Conservation (phyloP, 2,329 filamentous ascomycete species). For the Stagonosporopsis rhizophila region DNA sequence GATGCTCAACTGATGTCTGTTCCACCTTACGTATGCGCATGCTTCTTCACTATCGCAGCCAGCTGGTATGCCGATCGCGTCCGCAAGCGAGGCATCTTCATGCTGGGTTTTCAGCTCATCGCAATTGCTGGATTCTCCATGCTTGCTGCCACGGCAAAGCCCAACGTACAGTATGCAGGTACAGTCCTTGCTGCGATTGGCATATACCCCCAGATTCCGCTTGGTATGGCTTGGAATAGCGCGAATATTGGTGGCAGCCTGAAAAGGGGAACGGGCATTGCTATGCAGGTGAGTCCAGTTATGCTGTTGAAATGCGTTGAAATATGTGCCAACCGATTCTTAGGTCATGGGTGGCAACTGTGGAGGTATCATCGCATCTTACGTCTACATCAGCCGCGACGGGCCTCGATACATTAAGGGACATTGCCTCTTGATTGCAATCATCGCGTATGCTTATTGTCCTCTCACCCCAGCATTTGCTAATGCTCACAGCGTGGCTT, state of each 20-base stretch:
- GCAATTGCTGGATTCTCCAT: conserved; percentile 63
- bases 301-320: neutral
- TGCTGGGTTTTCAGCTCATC: conserved; percentile 43
- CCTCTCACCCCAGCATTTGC: neutral
- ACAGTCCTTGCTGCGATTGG: conserved; percentile 49
- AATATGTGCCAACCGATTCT: neutral
- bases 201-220: conserved; percentile 64
- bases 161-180: conserved; percentile 44
- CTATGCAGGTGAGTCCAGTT: conserved; percentile 53
- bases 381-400: conserved; percentile 57
- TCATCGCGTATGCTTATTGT: conserved; percentile 45
- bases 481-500: conserved; percentile 52
- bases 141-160: conserved; percentile 36
- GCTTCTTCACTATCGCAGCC: conserved; percentile 43
- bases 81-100: conserved; percentile 41
- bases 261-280: conserved; percentile 64
- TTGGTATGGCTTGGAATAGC: conserved; percentile 65
- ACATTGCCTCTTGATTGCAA: conserved; percentile 55
- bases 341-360: conserved; percentile 62
- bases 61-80: conserved; percentile 40
- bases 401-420: conserved; percentile 54
- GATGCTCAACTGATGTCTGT: conserved; percentile 50
- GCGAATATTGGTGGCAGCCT: conserved; percentile 64
- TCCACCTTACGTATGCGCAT: conserved; percentile 66
- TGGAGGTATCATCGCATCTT: conserved; percentile 74